Percentiles rank a stretch among this genome's conserved stretches.
These are phyloP conservation scores for Colletotrichum aenigma DNA, from an alignment of 2,329 filamentous ascomycete genomes.

Conservation along the genomic window DNA sequence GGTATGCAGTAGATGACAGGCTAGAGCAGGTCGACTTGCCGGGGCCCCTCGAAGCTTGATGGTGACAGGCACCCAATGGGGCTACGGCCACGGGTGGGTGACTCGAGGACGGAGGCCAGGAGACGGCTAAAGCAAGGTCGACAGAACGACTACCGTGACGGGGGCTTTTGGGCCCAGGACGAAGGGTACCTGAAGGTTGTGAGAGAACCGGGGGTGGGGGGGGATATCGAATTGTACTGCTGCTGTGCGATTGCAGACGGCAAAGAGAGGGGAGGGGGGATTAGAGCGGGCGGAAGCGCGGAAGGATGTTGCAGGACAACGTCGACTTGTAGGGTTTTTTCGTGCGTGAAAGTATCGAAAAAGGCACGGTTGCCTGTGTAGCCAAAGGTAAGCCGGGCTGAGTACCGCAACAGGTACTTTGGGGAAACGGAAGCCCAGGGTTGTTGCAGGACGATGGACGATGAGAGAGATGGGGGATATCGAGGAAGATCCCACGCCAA, in stretches of 20 bases:
- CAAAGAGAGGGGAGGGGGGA: not conserved
- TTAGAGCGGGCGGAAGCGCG: constrained; percentile 8
- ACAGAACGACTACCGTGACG: constrained; percentile 14
- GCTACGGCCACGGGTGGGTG: constrained; percentile 17
- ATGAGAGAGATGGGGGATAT: not conserved
- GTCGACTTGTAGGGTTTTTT: not conserved
- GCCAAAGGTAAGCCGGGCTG: not conserved
- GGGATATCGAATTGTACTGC: not conserved
- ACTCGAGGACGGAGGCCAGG: not conserved
- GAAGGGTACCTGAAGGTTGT: not conserved
- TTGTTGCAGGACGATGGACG: not conserved
- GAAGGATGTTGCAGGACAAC: constrained; percentile 6
- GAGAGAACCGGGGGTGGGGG: not conserved
- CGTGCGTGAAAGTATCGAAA: not conserved
- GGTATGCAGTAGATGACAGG: constrained; percentile 20
- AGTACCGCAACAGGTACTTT: not conserved
- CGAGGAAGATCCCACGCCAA: not conserved
- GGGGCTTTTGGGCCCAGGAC: not conserved
- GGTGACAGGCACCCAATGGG: constrained; percentile 22
- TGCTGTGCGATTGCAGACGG: not conserved
- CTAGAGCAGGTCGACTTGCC: constrained; percentile 18
- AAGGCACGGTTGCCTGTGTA: not conserved
- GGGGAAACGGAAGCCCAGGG: not conserved
- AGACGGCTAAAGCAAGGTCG: constrained; percentile 5
- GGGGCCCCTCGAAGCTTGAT: constrained; percentile 24